Conservation (phyloP, 2,329 filamentous ascomycete species). For the Aspergillus japonicus region DNA sequence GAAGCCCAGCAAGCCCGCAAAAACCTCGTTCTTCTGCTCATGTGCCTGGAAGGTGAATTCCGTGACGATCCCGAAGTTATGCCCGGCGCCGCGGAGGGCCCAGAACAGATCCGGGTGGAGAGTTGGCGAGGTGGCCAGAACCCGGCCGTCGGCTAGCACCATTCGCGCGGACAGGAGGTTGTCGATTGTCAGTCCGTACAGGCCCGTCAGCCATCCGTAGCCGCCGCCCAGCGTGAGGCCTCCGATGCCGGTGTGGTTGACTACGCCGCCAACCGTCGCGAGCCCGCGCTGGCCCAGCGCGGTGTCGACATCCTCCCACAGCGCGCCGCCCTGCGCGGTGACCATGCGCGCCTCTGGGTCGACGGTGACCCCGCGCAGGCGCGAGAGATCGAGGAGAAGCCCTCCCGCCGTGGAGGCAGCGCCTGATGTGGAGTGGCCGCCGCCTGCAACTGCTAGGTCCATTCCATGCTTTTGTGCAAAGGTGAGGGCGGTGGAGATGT, state of each 20-base stretch:
- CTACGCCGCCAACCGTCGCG: constrained; percentile 60
- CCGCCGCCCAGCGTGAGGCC: constrained; percentile 58
- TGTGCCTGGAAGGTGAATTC: constrained; percentile 43
- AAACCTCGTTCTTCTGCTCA: constrained; percentile 34
- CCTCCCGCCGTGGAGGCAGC: background rate
- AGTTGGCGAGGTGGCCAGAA: constrained; percentile 36
- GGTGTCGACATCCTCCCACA: constrained; percentile 49
- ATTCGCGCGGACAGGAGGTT: constrained; percentile 42
- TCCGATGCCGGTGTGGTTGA: constrained; percentile 61
- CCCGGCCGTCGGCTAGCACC: constrained; percentile 38
- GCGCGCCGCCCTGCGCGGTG: constrained; percentile 1
- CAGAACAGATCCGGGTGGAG: constrained; percentile 52
- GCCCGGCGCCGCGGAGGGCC: constrained; percentile 45
- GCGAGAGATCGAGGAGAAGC: too few species aligned
- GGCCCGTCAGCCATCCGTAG: constrained; percentile 55
- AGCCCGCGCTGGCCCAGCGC: constrained; percentile 52
- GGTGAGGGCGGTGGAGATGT: background rate
- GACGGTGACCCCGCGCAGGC: background rate
- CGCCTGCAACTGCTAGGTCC: background rate
- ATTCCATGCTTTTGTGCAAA: background rate
- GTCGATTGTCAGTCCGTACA: constrained; percentile 55
- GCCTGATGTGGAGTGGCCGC: background rate
- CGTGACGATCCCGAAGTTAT: constrained; percentile 44
- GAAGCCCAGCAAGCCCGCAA: constrained; percentile 33
- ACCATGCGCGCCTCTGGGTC: background rate